Conservation (phyloP, 2,329 filamentous ascomycete species). For the Dissoconium aciculare region DNA sequence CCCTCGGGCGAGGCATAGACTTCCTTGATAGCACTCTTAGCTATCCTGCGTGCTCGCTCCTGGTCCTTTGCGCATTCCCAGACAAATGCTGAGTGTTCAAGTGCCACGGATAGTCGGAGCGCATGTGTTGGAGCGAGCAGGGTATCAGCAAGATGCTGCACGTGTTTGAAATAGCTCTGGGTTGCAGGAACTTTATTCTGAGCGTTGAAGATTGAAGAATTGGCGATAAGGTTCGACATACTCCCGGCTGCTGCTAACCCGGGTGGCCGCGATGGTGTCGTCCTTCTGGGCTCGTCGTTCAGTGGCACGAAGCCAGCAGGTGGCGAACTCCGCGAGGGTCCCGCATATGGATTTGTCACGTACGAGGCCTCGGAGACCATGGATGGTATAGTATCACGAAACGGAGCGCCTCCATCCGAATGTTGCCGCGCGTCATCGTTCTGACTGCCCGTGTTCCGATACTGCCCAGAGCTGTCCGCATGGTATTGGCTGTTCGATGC, state of each 20-base stretch:
- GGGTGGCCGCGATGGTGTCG: conserved; percentile 28
- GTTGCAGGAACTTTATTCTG: conserved; percentile 46
- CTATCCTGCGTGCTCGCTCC: conserved; percentile 59
- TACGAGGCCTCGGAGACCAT: conserved; percentile 37
- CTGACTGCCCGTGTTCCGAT: not conserved
- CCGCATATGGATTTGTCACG: conserved; percentile 36
- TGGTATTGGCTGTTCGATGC: not conserved
- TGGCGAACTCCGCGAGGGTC: conserved; percentile 27
- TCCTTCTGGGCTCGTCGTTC: conserved; percentile 4
- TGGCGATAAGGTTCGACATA: conserved; percentile 15
- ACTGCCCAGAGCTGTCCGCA: no score
- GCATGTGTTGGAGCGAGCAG: conserved; percentile 80
- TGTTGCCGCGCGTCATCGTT: conserved; percentile 10
- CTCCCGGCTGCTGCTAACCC: conserved; percentile 24
- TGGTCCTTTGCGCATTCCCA: conserved; percentile 84
- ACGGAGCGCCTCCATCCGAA: conserved; percentile 22
- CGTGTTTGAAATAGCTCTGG: conserved; percentile 64
- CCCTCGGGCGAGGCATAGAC: conserved; percentile 84
- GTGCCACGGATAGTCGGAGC: conserved; percentile 72
- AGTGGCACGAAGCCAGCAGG: conserved; percentile 20
- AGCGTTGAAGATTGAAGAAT: not conserved
- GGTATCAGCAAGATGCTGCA: conserved; percentile 55
- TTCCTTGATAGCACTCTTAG: conserved; percentile 70
- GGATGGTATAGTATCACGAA: conserved; percentile 34
- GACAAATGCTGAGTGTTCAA: conserved; percentile 83